Evolutionary conservation across 2,329 filamentous ascomycete genomes (phyloP), one percentile per base, ranked within the genome.

Genomic region (Talaromyces albobiverticillius): DNA sequence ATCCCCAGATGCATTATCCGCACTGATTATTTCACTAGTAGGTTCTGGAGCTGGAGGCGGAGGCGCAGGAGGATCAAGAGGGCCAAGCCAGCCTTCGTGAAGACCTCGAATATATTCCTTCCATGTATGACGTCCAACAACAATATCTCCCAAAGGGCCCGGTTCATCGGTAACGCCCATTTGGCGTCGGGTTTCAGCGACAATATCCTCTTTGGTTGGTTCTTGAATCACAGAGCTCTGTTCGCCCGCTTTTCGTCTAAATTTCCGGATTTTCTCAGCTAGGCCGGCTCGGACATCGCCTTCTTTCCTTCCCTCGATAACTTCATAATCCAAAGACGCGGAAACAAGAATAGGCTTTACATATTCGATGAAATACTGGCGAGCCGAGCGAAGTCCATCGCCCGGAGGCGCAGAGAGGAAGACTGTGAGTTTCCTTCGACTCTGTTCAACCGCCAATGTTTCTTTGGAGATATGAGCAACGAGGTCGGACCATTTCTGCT

Each of bases 41-140:
- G 59, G 50, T 40, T 40, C 4, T n/a, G 59, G 49, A 2, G 66
- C 52, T 22, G 53, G 32, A 25, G 67, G 64, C 23, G 66, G 61
- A 18, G 64, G 59, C 36, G 63, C 57, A 20, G 70, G 67, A 54
- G 70, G 69, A 42, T 87, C 83, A 41, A 95, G 76, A 7, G 94
- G 91, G 0, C 94, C 93, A 22, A 99, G 76, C 93, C 94, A 99
- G 53, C 94, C 94, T 73, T 99, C 94, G 69, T 99, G 94, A 61
- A 97, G 68, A 43, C 94, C 94, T 55, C 92, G 82, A 22, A 97
- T 78, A 70, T 97, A 99, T 73, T 99, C 94, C 75, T 96, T 99
- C 94, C 94, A 99, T 9, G 93, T 87, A 68, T 96, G 89, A 54
- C 93, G 79, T 11, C 94, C 94, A 63, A 99, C 84, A 16, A 97